Evolutionary conservation across 139 green algal genomes (phyloP).

Genomic region (Closterium sp.): DNA sequence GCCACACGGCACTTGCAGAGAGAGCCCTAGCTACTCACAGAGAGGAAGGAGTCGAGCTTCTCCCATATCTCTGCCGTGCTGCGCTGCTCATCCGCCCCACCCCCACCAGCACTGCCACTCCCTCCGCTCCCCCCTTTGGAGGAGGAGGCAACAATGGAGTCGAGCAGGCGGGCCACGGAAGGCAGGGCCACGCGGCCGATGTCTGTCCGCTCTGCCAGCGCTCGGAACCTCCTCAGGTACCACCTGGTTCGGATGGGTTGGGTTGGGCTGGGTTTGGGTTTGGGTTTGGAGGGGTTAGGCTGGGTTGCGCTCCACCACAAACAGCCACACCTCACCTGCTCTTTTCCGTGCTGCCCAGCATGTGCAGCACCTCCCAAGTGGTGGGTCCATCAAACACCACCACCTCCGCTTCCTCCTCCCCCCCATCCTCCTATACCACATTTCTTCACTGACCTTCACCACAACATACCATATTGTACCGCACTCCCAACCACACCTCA

Average conservation of each 20-base stretch:
- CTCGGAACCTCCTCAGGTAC: conserved; percentile 25
- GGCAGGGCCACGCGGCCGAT: conserved; percentile 37
- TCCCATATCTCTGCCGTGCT: conserved; percentile 36
- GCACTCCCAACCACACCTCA: too few species aligned
- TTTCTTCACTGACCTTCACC: too few species aligned
- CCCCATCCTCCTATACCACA: too few species aligned
- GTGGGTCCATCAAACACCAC: conserved; percentile 25
- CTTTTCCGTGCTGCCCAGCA: conserved; percentile 23
- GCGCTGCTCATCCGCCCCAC: not conserved
- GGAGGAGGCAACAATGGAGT: not conserved
- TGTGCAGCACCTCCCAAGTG: conserved; percentile 7
- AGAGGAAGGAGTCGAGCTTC: conserved; percentile 8
- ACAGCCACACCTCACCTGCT: conserved; percentile 7
- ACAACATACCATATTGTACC: too few species aligned
- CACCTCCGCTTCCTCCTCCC: too few species aligned
- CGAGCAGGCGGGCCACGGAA: conserved; percentile 3
- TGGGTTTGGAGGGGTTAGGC: too few species aligned
- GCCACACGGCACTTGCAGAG: not conserved
- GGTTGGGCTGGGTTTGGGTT: not conserved
- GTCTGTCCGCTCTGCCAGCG: conserved; percentile 41
- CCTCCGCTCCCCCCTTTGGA: too few species aligned
- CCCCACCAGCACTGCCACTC: not conserved
- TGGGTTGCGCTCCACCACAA: too few species aligned
- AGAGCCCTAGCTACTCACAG: conserved; percentile 14
- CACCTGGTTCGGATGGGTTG: conserved; percentile 13